Conservation (phyloP, 2,329 filamentous ascomycete genomes). For the Colletotrichum paranaense region DNA sequence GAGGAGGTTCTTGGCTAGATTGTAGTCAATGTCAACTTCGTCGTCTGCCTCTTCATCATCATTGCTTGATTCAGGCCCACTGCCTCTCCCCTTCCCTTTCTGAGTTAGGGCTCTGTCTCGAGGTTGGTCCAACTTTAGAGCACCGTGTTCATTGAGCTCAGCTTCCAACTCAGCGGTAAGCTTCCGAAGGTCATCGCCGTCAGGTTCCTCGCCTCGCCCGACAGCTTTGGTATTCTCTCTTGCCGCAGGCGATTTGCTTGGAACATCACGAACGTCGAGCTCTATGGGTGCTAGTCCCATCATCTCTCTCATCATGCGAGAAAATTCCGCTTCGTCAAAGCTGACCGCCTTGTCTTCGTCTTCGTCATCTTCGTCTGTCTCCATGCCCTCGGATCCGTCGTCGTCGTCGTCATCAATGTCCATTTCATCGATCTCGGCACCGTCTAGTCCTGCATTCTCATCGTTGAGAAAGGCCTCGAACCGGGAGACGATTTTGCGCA, state of each 20-base stretch:
- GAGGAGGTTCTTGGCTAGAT: constrained; percentile 88
- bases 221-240: constrained; percentile 3
- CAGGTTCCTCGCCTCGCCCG: constrained; percentile 50
- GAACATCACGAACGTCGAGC: neutral
- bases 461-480: constrained; percentile 94
- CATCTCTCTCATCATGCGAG: constrained; percentile 91
- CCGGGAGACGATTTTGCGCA: constrained; percentile 92
- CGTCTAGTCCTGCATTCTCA: constrained; percentile 82
- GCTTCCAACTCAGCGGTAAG: constrained; percentile 77
- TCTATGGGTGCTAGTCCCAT: constrained; percentile 71
- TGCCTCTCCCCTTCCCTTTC: constrained; percentile 11
- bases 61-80: constrained; percentile 39
- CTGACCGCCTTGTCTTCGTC: constrained; percentile 80
- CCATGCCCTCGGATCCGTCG: constrained; percentile 50
- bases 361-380: constrained; percentile 66
- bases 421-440: constrained; percentile 79
- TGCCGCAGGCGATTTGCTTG: constrained; percentile 17
- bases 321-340: constrained; percentile 88
- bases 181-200: constrained; percentile 69
- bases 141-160: constrained; percentile 77
- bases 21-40: constrained; percentile 82
- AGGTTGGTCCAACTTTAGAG: constrained; percentile 64
- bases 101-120: constrained; percentile 43
- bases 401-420: constrained; percentile 67
- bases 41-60: constrained; percentile 62